Evolutionary conservation across 1,284 basidiomycete species (phyloP), one percentile per base, ranked within the genome.

Genomic region (Papiliotrema nemorosa): DNA sequence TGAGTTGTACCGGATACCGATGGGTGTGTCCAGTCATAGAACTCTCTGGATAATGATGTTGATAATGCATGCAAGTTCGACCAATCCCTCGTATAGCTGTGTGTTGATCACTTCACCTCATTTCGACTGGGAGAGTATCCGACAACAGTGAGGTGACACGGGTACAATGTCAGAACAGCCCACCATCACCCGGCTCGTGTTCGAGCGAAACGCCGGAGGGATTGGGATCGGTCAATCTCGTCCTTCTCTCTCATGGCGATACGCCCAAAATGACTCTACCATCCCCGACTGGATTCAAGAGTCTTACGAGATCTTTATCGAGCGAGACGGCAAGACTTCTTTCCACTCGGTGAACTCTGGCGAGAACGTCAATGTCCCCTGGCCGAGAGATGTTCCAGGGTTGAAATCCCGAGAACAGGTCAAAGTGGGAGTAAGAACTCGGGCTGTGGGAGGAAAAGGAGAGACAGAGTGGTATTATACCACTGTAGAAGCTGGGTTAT

Each of bases 181-280:
- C 14, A 31, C 29, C 29, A 31, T 57, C 35, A 21, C n/a, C 24
- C 47, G 45, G 37, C 22, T 58, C 22, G 44, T 50, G 3, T 36
- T 53, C 25, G 53, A 46, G 21, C 46, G 47, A 3, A 47, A 58
- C 31, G 40, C 42, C 16, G 27, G 29, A 20, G 35, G 47, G 5
- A 34, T 57, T 21, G 54, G 52, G 14, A 51, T 59, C 13, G 39
- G 43, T 5, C 49, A 53, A 39, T 9, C 52, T 10, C 25, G 49
- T 0, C 68, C 68, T 3, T 50, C 54, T 12, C 40, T 70, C 2
- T 60, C 60, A 0, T 70, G 68, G 68, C 55, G 65, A 9, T 70
- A 63, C 33, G 44, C 27, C 2, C 40, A 43, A 14, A 39, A 35
- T 7, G 48, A 33, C 2, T 31, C n/a, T 7, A 49, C 48, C 18